phyloP scores from a whole-genome alignment of 2,329 filamentous ascomycete genomes.

The Zymoseptoria pseudotritici region DNA sequence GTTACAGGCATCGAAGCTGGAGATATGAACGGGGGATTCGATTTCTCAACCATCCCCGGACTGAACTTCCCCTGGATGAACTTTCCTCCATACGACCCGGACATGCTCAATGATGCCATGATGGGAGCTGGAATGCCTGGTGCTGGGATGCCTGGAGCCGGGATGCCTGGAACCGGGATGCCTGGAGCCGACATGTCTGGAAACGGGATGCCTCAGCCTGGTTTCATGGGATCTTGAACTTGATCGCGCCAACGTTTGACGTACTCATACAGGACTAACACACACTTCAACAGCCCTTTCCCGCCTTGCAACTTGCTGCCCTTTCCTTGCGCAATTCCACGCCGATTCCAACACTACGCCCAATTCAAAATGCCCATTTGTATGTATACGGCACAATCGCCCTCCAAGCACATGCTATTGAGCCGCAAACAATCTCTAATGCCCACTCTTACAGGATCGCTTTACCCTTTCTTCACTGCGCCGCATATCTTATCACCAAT shows the following conservation, averaged over 20 bases:
- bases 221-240: neutral
- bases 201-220: neutral
- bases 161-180: neutral
- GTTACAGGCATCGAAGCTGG: slow-evolving; percentile 2
- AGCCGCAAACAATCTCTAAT: neutral
- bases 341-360: neutral
- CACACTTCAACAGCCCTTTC: neutral
- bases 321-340: neutral
- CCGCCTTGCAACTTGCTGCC: neutral
- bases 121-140: neutral
- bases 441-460: neutral
- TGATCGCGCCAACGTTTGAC: neutral
- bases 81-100: slow-evolving; percentile 16
- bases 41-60: neutral
- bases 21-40: slow-evolving; percentile 11
- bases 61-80: slow-evolving; percentile 18
- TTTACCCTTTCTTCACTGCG: slow-evolving; percentile 2
- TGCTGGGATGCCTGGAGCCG: no score
- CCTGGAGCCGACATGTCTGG: neutral
- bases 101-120: slow-evolving; percentile 1
- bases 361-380: neutral
- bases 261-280: neutral
- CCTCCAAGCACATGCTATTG: neutral
- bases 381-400: neutral
- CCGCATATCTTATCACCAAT: slow-evolving; percentile 14